Conservation (phyloP, 805 yeast species). For the Myxozyma udenii region DNA sequence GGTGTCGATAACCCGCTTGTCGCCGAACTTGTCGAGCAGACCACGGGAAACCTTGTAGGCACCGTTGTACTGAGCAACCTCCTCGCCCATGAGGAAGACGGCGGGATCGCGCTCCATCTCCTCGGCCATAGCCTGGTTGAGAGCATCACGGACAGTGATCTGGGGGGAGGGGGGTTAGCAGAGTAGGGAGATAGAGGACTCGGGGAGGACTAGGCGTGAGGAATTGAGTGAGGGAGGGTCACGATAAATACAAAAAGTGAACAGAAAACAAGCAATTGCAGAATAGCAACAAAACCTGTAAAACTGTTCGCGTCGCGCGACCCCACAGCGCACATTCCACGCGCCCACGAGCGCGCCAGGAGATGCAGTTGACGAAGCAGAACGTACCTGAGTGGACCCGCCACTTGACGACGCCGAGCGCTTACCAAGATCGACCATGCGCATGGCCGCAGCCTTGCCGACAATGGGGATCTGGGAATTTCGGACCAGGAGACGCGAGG, state of each 20-base stretch:
- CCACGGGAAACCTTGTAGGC: slow-evolving; percentile 98
- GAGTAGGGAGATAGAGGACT: too few relatives aligned
- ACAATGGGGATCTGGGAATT: slow-evolving; percentile 26
- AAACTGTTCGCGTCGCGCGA: too few relatives aligned
- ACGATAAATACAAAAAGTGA: not conserved
- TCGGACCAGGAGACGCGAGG: slow-evolving; percentile 21
- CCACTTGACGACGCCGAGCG: slow-evolving; percentile 35
- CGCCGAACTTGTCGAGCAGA: slow-evolving; percentile 90
- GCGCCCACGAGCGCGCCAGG: too few relatives aligned
- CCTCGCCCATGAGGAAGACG: slow-evolving; percentile 97
- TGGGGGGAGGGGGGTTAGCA: slow-evolving; percentile 9
- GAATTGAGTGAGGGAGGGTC: too few relatives aligned
- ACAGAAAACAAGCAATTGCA: too few relatives aligned
- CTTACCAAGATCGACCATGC: slow-evolving; percentile 34
- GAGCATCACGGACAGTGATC: slow-evolving; percentile 95
- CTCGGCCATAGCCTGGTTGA: slow-evolving; percentile 92
- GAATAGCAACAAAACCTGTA: too few relatives aligned
- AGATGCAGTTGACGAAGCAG: not conserved
- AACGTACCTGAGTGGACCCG: slow-evolving; percentile 36
- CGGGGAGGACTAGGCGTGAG: too few relatives aligned
- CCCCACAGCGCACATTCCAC: too few relatives aligned
- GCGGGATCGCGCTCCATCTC: slow-evolving; percentile 94
- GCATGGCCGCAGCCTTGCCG: slow-evolving; percentile 36
- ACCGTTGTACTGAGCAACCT: slow-evolving; percentile 98
- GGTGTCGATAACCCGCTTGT: slow-evolving; percentile 87